Conservation (phyloP, 805 yeast species). For the Candida nitratophila region DNA sequence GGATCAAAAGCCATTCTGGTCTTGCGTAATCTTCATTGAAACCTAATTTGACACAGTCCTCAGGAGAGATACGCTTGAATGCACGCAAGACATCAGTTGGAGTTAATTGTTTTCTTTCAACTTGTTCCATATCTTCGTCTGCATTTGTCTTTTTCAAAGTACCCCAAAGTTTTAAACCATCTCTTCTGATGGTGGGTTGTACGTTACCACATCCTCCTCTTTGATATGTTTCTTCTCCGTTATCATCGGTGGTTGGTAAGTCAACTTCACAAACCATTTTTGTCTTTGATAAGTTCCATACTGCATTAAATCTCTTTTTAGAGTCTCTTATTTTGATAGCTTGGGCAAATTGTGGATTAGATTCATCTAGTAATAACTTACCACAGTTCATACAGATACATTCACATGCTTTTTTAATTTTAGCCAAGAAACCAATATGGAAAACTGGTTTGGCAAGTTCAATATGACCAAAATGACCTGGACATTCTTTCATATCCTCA, state of each 20-base stretch:
- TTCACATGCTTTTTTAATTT: conserved; percentile 91
- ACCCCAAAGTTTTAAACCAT: conserved; percentile 93
- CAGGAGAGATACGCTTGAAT: conserved; percentile 81
- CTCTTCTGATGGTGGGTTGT: conserved; percentile 93
- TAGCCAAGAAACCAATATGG: conserved; percentile 91
- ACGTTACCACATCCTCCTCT: conserved; percentile 98
- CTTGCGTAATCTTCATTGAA: conserved; percentile 94
- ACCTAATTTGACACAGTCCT: conserved; percentile 78
- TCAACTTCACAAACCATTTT: conserved; percentile 96
- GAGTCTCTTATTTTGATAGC: conserved; percentile 89
- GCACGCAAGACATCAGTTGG: conserved; percentile 89
- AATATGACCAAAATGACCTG: conserved; percentile 98
- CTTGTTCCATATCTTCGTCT: conserved; percentile 80
- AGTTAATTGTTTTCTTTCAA: conserved; percentile 82
- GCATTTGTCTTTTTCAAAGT: conserved; percentile 87
- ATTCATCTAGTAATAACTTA: conserved; percentile 80
- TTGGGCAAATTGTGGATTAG: conserved; percentile 74
- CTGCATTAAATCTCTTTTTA: conserved; percentile 92
- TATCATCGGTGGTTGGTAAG: conserved; percentile 53
- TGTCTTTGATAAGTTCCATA: conserved; percentile 87
- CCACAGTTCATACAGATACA: conserved; percentile 99
- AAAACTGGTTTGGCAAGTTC: conserved; percentile 98
- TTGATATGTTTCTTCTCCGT: conserved; percentile 26
- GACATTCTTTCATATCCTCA: conserved; percentile 98
- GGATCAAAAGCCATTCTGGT: conserved; percentile 97